phyloP scores from a whole-genome alignment of 2,329 filamentous ascomycete species.

The Monosporascus cannonballus region DNA sequence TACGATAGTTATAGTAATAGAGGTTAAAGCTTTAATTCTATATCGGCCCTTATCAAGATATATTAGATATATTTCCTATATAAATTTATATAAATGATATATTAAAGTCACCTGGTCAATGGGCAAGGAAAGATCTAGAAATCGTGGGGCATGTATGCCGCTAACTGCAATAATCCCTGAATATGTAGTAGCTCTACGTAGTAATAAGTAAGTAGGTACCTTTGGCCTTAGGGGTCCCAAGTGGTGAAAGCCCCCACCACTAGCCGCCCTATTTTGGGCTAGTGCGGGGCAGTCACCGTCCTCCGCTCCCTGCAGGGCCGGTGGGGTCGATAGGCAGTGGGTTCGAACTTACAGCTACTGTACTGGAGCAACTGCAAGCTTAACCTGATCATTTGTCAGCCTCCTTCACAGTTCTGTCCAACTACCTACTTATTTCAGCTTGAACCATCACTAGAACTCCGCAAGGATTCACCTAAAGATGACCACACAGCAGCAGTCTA shows the following conservation, averaged over 20 bases:
- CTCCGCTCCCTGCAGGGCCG: background rate
- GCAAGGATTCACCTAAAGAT: slow-evolving; percentile 6
- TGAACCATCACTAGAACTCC: background rate
- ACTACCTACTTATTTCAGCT: background rate
- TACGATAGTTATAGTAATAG: no score
- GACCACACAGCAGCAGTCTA: slow-evolving; percentile 14
- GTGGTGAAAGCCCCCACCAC: background rate
- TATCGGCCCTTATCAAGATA: no score
- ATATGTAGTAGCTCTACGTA: no score
- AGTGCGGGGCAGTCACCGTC: background rate
- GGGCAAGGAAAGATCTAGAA: no score
- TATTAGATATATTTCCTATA: no score
- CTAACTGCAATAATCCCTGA: no score
- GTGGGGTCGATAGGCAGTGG: background rate
- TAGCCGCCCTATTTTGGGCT: background rate
- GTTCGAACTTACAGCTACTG: background rate
- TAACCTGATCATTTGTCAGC: background rate
- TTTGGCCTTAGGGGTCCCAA: background rate
- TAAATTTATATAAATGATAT: no score
- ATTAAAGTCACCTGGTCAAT: no score
- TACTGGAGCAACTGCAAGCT: background rate
- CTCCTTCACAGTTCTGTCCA: background rate
- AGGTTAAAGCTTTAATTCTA: no score
- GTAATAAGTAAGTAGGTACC: no score
- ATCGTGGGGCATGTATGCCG: no score